Evolutionary conservation across 208 protist genomes (phyloP).

Genomic region (Eutreptiella sp.): DNA sequence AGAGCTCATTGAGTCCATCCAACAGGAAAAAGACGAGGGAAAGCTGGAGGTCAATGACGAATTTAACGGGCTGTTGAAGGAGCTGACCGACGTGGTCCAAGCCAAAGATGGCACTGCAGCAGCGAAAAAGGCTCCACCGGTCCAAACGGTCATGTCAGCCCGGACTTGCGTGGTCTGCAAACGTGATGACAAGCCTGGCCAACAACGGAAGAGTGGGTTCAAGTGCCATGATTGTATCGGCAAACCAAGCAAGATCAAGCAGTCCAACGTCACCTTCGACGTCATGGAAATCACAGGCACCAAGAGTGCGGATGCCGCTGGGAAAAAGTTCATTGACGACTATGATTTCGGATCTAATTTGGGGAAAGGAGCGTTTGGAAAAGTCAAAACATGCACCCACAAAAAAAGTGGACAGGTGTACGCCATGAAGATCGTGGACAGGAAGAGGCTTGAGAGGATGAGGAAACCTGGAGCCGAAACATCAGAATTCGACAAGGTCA

Average conservation of each 20-base stretch:
- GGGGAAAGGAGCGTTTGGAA: slow-evolving; percentile 22
- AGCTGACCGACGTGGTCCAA: no score
- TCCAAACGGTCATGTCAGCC: no score
- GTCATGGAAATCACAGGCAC: no score
- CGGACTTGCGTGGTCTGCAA: slow-evolving; percentile 1
- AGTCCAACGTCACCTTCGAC: no score
- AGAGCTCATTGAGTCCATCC: no score
- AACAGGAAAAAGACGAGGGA: no score
- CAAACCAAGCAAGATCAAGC: not conserved
- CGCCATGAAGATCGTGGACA: slow-evolving; percentile 25
- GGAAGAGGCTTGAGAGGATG: slow-evolving; percentile 13
- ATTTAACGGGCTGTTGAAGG: no score
- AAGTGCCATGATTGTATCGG: slow-evolving; percentile 11
- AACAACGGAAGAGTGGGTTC: not conserved
- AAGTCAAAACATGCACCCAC: slow-evolving; percentile 11
- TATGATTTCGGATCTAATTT: slow-evolving; percentile 1
- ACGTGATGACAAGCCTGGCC: not conserved
- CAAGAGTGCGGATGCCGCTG: slow-evolving; percentile 19
- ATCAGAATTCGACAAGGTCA: no score
- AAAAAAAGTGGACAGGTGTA: slow-evolving; percentile 13
- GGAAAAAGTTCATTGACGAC: slow-evolving; percentile 17
- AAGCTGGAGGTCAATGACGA: no score
- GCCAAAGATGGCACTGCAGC: no score
- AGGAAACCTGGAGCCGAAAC: no score
- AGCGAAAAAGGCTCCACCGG: no score